These are phyloP conservation scores for Monosporascus sp. DNA, from an alignment of 2,329 filamentous ascomycete genomes.

Conservation along the genomic window DNA sequence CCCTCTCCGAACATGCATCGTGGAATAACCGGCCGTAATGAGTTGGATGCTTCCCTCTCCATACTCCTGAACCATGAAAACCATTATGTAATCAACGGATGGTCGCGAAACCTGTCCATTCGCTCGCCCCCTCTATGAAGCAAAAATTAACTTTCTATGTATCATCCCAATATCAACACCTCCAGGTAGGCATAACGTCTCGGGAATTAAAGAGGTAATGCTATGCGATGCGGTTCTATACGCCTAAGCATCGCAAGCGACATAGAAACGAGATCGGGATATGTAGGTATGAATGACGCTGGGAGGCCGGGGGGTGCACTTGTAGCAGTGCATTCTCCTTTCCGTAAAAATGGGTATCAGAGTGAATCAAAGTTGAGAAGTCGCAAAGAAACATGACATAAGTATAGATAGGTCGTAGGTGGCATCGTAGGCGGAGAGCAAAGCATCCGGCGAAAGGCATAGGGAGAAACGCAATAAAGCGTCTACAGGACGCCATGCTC, in stretches of 20 bases:
- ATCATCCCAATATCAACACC: not conserved
- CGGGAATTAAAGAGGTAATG: not conserved
- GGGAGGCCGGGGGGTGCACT: too few relatives aligned
- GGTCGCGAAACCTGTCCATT: not conserved
- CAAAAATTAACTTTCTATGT: not conserved
- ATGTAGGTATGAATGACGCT: not conserved
- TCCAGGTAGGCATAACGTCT: not conserved
- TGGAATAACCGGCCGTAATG: not conserved
- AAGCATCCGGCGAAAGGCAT: slow-evolving; percentile 1
- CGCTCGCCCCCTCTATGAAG: not conserved
- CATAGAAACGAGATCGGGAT: not conserved
- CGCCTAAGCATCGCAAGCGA: not conserved
- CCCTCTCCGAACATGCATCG: not conserved
- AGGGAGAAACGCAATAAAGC: not conserved
- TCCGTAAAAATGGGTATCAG: slow-evolving; percentile 4
- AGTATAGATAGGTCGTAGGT: not conserved
- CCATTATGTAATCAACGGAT: not conserved
- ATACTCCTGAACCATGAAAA: not conserved
- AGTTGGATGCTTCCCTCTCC: not conserved
- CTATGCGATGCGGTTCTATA: not conserved
- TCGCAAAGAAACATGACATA: not conserved
- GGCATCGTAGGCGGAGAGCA: not conserved
- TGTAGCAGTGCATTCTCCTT: too few relatives aligned
- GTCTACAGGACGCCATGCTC: slow-evolving; percentile 48
- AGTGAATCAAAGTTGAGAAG: not conserved